phyloP scores from a whole-genome alignment of 306 rosid genomes.

The Citrullus colocynthis region DNA sequence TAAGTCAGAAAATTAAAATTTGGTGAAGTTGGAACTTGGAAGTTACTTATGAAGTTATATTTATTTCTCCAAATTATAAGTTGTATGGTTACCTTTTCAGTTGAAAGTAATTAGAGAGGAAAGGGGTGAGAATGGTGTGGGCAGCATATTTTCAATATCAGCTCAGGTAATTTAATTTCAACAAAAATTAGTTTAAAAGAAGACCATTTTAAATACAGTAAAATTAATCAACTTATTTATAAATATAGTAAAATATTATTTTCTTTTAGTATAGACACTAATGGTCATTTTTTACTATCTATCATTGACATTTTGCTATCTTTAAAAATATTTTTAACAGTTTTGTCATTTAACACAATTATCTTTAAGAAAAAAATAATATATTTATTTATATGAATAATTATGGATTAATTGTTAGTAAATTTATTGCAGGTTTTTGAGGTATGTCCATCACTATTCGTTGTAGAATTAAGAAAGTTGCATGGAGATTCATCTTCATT shows the following conservation, averaged over 20 bases:
- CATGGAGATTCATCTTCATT: constrained; percentile 64
- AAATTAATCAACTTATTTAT: too few relatives aligned
- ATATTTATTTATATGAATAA: background rate
- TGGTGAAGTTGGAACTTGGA: too few relatives aligned
- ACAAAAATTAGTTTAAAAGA: too few relatives aligned
- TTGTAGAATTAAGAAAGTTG: constrained; percentile 70
- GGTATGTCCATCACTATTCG: constrained; percentile 52
- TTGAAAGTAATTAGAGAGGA: constrained; percentile 54
- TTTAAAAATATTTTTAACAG: too few relatives aligned
- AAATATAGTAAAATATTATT: too few relatives aligned
- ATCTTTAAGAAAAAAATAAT: too few relatives aligned
- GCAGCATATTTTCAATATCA: constrained; percentile 39
- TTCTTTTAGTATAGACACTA: too few relatives aligned
- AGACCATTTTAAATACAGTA: too few relatives aligned
- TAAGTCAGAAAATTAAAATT: too few relatives aligned
- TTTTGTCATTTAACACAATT: too few relatives aligned
- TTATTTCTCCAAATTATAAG: background rate
- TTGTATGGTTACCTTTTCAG: constrained; percentile 24
- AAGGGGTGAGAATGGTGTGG: constrained; percentile 30
- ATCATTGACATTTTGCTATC: too few relatives aligned
- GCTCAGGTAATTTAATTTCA: constrained; percentile 45
- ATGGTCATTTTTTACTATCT: too few relatives aligned
- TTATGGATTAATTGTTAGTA: background rate
- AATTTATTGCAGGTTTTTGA: constrained; percentile 48
- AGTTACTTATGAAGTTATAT: background rate